Percentiles rank a stretch among this genome's conserved stretches.
Conservation (phyloP, 129 eudicot species). For the Flaveria linearis region DNA sequence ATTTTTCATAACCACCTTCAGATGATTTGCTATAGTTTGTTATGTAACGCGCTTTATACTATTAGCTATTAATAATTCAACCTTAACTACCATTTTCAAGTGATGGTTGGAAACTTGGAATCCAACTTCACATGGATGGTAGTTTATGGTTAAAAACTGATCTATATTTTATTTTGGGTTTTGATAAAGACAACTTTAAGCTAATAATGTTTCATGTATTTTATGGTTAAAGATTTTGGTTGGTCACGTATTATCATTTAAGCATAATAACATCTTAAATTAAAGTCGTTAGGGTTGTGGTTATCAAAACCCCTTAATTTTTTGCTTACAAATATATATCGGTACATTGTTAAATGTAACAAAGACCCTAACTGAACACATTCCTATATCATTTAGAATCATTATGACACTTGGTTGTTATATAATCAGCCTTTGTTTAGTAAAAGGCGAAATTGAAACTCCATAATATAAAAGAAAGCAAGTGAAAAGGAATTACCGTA, state of each 20-base stretch:
- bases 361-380: too few species aligned
- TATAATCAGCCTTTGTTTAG: too few species aligned
- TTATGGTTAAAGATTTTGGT: neutral
- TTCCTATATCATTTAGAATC: neutral
- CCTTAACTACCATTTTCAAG: neutral
- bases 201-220: too few species aligned
- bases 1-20: neutral
- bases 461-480: neutral
- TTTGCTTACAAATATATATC: too few species aligned
- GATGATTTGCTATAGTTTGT: neutral
- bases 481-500: neutral
- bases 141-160: neutral
- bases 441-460: too few species aligned
- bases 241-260: neutral
- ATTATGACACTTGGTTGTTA: neutral
- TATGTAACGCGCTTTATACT: neutral
- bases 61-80: neutral
- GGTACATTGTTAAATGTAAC: too few species aligned
- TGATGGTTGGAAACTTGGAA: too few species aligned
- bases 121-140: neutral
- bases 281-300: too few species aligned
- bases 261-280: neutral
- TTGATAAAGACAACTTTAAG: too few species aligned
- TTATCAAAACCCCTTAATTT: too few species aligned
- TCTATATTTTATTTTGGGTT: too few species aligned